Evolutionary conservation across 2,329 filamentous ascomycete genomes (phyloP).

Genomic region (Rutstroemia sydowiana): DNA sequence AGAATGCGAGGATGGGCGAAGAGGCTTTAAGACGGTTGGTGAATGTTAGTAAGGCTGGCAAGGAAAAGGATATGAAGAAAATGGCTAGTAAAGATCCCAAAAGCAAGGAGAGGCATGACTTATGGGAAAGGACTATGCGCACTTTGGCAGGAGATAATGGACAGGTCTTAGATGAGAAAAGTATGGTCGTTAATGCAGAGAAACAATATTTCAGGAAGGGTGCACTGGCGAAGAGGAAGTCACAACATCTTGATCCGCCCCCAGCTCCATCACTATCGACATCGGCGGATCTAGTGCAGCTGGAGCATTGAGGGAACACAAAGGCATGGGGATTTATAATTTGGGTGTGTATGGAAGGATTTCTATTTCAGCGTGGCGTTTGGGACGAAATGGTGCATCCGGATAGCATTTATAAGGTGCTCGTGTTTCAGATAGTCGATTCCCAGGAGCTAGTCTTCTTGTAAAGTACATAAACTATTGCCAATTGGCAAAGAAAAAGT

Average conservation of each 20-base stretch:
- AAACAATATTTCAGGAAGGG: slow-evolving; percentile 43
- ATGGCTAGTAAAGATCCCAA: slow-evolving; percentile 41
- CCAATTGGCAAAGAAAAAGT: not conserved
- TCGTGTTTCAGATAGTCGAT: not conserved
- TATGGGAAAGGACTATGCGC: slow-evolving; percentile 57
- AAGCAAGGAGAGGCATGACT: slow-evolving; percentile 47
- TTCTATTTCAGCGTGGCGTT: slow-evolving; percentile 10
- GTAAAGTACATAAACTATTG: not conserved
- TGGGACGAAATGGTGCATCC: slow-evolving; percentile 1
- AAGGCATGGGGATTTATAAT: not conserved
- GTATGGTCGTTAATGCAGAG: slow-evolving; percentile 57
- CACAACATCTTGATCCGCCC: not conserved
- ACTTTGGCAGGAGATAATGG: slow-evolving; percentile 33
- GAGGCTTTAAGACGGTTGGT: slow-evolving; percentile 53
- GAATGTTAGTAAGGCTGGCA: slow-evolving; percentile 55
- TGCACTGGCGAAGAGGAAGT: slow-evolving; percentile 18
- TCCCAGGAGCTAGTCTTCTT: not conserved
- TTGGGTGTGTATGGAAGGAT: not conserved
- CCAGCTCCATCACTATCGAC: not conserved
- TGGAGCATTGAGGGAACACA: slow-evolving; percentile 1
- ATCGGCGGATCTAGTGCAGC: slow-evolving; percentile 1
- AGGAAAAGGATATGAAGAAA: slow-evolving; percentile 55
- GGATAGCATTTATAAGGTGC: not conserved
- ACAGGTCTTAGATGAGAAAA: slow-evolving; percentile 47
- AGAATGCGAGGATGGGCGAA: slow-evolving; percentile 54